phyloP scores from a whole-genome alignment of 1,284 basidiomycete species.

The Malassezia globosa region DNA sequence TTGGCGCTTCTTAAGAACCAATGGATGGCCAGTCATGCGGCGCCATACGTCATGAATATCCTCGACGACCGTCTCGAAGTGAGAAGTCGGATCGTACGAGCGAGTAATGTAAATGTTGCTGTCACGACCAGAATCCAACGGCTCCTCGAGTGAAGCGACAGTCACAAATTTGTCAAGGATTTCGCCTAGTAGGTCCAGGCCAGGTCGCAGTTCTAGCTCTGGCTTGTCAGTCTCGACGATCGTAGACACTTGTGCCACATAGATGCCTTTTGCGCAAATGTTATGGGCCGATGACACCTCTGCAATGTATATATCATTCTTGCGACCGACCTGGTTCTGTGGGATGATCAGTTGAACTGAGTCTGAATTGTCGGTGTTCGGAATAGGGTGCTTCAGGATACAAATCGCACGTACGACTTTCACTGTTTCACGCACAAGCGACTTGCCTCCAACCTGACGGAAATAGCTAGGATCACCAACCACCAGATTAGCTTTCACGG shows the following conservation, averaged over 20 bases:
- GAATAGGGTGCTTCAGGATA: slow-evolving; percentile 94
- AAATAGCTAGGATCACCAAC: slow-evolving; percentile 99
- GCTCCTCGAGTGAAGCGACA: slow-evolving; percentile 76
- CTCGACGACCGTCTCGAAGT: slow-evolving; percentile 74
- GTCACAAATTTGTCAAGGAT: slow-evolving; percentile 96
- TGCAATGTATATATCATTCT: slow-evolving; percentile 98
- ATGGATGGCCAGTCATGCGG: slow-evolving; percentile 40
- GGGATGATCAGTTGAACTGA: slow-evolving; percentile 90
- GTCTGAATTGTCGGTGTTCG: slow-evolving; percentile 89
- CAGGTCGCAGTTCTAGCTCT: slow-evolving; percentile 81
- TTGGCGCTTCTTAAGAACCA: slow-evolving; percentile 43
- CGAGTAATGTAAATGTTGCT: slow-evolving; percentile 93
- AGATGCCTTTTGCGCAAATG: slow-evolving; percentile 86
- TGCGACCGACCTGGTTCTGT: slow-evolving; percentile 88
- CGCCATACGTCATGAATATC: slow-evolving; percentile 45
- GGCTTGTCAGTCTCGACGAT: slow-evolving; percentile 91
- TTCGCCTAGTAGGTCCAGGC: slow-evolving; percentile 78
- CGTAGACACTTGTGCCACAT: slow-evolving; percentile 94
- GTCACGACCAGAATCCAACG: slow-evolving; percentile 64
- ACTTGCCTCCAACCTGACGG: slow-evolving; percentile 55
- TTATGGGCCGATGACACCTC: slow-evolving; percentile 94
- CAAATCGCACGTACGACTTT: slow-evolving; percentile 96
- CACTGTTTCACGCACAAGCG: slow-evolving; percentile 66
- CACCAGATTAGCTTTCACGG: slow-evolving; percentile 91
- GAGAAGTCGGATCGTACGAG: slow-evolving; percentile 94